Conservation (phyloP, 768 basidiomycete species). For the Dacryopinax spathularia region DNA sequence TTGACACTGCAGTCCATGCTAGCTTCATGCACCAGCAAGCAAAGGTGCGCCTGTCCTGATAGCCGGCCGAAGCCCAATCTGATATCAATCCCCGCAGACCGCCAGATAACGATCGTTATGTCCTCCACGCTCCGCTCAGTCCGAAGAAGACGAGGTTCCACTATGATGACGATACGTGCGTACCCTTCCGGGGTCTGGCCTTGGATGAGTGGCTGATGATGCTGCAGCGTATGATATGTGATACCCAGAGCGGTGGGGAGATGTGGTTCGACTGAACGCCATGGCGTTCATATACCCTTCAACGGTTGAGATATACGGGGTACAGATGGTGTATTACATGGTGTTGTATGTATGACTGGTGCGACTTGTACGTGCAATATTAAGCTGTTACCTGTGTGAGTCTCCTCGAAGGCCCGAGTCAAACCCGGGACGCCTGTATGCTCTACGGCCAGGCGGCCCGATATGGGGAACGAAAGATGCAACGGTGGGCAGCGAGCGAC, state of each 20-base stretch:
- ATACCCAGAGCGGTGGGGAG: neutral
- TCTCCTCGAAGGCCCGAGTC: too few species aligned
- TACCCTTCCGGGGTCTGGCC: neutral
- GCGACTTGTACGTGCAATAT: too few species aligned
- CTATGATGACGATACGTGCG: conserved; percentile 24
- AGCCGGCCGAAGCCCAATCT: neutral
- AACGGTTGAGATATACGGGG: too few species aligned
- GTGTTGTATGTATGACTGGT: too few species aligned
- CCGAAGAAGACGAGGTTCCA: conserved; percentile 24
- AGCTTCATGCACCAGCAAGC: conserved; percentile 24
- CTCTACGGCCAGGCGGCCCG: too few species aligned
- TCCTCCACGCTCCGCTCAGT: conserved; percentile 22
- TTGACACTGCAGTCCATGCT: conserved; percentile 28
- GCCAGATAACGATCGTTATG: conserved; percentile 25
- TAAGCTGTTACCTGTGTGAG: too few species aligned
- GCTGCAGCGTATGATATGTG: neutral
- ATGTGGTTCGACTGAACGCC: too few species aligned
- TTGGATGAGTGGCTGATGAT: neutral
- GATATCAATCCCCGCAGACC: conserved; percentile 13
- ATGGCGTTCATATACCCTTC: too few species aligned
- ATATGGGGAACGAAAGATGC: too few species aligned
- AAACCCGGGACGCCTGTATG: too few species aligned
- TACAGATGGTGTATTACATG: neutral
- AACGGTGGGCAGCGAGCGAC: too few species aligned
- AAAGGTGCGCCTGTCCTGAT: conserved; percentile 15